Percentiles rank a stretch among this genome's conserved stretches.
phyloP scores from a whole-genome alignment of 108 stramenopile genomes.

The Cyclostephanos invisitatus region DNA sequence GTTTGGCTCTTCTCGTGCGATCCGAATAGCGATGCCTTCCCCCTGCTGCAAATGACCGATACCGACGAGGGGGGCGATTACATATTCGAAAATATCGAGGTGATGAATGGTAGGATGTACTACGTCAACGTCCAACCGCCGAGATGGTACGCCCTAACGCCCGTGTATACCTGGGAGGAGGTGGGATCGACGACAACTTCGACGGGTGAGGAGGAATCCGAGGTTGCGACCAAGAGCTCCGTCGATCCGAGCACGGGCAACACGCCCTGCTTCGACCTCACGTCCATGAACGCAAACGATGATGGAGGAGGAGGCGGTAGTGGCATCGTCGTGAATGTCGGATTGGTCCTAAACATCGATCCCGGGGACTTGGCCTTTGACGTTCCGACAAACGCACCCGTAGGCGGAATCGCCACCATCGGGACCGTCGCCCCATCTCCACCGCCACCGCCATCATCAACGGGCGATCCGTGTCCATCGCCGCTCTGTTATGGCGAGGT shows the following conservation, averaged over 20 bases:
- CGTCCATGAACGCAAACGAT: background rate
- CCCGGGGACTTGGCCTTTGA: background rate
- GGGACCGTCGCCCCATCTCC: background rate
- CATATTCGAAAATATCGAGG: background rate
- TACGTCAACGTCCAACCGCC: background rate
- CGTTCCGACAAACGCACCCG: background rate
- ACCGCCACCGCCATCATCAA: background rate
- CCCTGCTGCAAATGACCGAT: background rate
- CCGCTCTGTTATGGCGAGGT: background rate
- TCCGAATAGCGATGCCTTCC: background rate
- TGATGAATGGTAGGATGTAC: background rate
- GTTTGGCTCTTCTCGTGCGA: conserved; percentile 1
- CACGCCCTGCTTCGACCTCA: conserved; percentile 25
- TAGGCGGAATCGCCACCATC: background rate
- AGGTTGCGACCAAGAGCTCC: background rate
- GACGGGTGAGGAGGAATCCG: background rate
- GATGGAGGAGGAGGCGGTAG: conserved; percentile 1
- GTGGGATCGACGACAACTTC: no score
- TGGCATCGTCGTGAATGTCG: conserved; percentile 14
- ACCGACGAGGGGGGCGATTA: background rate
- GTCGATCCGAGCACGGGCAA: conserved; percentile 28
- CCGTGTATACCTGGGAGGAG: background rate
- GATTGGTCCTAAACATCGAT: conserved; percentile 9
- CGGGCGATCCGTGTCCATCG: background rate
- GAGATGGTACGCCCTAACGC: background rate